Conservation (phyloP, 192 early-diverging fungal genomes). For the Coemansia sp. region DNA sequence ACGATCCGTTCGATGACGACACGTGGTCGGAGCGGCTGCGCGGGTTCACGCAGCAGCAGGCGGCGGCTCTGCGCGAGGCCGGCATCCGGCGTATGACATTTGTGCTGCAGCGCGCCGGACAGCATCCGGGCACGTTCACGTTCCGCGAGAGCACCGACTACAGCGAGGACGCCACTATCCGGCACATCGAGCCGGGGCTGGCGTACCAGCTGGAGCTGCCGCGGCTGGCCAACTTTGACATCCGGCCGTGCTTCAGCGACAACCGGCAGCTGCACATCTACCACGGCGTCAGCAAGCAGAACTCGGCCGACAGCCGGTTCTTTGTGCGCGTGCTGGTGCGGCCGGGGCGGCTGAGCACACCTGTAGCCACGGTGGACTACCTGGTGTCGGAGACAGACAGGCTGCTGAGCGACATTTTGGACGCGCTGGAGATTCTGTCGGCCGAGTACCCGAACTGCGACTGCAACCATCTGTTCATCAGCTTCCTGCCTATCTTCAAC, state of each 20-base stretch:
- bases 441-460: slow-evolving; percentile 91
- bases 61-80: slow-evolving; percentile 64
- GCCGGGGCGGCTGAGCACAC: slow-evolving; percentile 77
- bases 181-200: slow-evolving; percentile 97
- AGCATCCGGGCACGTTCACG: slow-evolving; percentile 92
- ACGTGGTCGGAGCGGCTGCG: slow-evolving; percentile 63
- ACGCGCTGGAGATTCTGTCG: slow-evolving; percentile 91
- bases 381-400: slow-evolving; percentile 93
- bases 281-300: slow-evolving; percentile 92
- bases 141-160: slow-evolving; percentile 88
- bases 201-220: slow-evolving; percentile 96
- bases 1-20: slow-evolving; percentile 65
- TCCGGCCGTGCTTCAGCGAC: slow-evolving; percentile 92
- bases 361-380: slow-evolving; percentile 87
- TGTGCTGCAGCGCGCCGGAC: slow-evolving; percentile 77
- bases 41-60: slow-evolving; percentile 60
- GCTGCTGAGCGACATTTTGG: slow-evolving; percentile 89
- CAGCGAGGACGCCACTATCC: slow-evolving; percentile 89
- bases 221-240: slow-evolving; percentile 90
- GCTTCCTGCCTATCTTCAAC: slow-evolving; percentile 95
- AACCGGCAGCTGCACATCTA: slow-evolving; percentile 97
- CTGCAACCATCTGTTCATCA: slow-evolving; percentile 98
- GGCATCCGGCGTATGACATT: slow-evolving; percentile 87
- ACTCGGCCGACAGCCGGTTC: slow-evolving; percentile 92
- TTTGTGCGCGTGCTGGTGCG: slow-evolving; percentile 97